Evolutionary conservation across 129 eudicot genomes (phyloP).

Genomic region (Solidago caesia): DNA sequence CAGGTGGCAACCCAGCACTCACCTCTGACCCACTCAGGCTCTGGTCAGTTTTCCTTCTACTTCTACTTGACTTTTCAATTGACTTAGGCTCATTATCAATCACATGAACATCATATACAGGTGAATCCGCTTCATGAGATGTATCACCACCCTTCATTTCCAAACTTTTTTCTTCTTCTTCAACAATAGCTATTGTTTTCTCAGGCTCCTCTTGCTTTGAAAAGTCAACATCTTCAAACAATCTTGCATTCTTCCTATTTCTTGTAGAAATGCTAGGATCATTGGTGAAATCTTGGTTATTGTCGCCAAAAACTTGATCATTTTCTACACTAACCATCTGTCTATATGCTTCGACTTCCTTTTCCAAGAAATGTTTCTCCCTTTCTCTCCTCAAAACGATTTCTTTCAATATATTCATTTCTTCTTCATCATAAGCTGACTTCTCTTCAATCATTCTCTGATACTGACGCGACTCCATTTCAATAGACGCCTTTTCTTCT

Average conservation of each 20-base stretch:
- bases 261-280: conserved; percentile 51
- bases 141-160: conserved; percentile 18
- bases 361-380: conserved; percentile 80
- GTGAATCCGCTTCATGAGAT: conserved; percentile 31
- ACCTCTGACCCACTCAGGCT: conserved; percentile 41
- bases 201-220: conserved; percentile 38
- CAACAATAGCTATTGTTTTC: conserved; percentile 37
- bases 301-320: conserved; percentile 36
- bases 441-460: conserved; percentile 88
- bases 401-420: conserved; percentile 85
- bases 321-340: conserved; percentile 36
- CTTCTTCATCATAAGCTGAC: conserved; percentile 80
- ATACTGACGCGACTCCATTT: conserved; percentile 79
- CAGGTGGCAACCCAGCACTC: conserved; percentile 52
- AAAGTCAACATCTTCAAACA: conserved; percentile 28
- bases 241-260: conserved; percentile 27
- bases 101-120: conserved; percentile 66
- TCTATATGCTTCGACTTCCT: conserved; percentile 80
- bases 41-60: conserved; percentile 17
- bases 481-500: conserved; percentile 83
- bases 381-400: conserved; percentile 71
- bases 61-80: conserved; percentile 23
- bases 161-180: conserved; percentile 41
- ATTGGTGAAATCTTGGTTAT: conserved; percentile 34
- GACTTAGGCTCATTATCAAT: conserved; percentile 37